Evolutionary conservation across 805 yeast genomes (phyloP).

Genomic region (Metschnikowia borealis): DNA sequence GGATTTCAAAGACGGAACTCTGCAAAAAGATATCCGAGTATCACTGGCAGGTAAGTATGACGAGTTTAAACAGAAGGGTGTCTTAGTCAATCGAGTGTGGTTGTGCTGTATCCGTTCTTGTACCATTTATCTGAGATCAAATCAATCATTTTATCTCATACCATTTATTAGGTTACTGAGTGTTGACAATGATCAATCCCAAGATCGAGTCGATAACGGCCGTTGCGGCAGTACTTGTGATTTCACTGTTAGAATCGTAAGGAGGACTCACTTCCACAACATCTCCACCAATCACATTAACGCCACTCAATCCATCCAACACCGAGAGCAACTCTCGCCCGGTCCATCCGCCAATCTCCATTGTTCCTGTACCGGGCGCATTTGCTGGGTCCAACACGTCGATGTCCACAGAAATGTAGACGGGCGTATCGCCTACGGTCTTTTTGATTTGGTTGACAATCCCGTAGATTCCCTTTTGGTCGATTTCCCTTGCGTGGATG

Average conservation of each 20-base stretch:
- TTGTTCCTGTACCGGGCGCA: conserved; percentile 79
- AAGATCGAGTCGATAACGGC: conserved; percentile 53
- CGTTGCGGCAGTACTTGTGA: conserved; percentile 62
- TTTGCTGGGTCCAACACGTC: conserved; percentile 70
- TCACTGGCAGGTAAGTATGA: too few species aligned
- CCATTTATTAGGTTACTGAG: background rate
- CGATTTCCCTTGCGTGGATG: conserved; percentile 47
- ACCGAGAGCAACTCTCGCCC: conserved; percentile 56
- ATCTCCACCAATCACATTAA: conserved; percentile 69
- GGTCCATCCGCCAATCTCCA: conserved; percentile 72
- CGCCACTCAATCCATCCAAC: conserved; percentile 55
- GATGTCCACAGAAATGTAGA: conserved; percentile 46
- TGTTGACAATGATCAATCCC: conserved; percentile 37
- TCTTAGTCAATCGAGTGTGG: too few species aligned
- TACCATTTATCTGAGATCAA: background rate
- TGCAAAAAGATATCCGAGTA: too few species aligned
- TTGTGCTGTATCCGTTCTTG: too few species aligned
- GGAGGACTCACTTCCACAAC: conserved; percentile 73
- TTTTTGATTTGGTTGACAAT: conserved; percentile 34
- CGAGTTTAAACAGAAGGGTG: too few species aligned
- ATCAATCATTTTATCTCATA: background rate
- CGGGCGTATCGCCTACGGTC: conserved; percentile 37
- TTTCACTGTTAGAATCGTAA: conserved; percentile 55
- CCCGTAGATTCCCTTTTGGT: conserved; percentile 34
- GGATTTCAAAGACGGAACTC: too few species aligned